Percentiles rank a stretch among this genome's conserved stretches.
Evolutionary conservation across 2,329 filamentous ascomycete genomes (phyloP).

Genomic region (Teratosphaeria gauchensis): DNA sequence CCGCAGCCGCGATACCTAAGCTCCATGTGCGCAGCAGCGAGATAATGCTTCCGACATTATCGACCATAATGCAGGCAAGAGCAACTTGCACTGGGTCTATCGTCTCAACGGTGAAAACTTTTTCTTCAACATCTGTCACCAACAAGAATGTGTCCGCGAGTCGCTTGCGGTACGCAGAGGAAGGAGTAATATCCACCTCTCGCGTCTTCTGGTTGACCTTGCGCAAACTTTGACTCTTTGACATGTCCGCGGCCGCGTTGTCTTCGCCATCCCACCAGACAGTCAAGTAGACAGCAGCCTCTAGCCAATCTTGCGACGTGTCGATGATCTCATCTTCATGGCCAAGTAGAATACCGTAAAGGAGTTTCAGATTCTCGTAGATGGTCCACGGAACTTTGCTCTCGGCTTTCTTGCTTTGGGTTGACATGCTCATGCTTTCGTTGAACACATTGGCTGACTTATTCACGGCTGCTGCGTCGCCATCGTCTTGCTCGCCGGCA

Average conservation of each 20-base stretch:
- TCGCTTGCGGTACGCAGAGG: constrained; percentile 63
- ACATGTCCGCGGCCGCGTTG: constrained; percentile 31
- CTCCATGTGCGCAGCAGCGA: constrained; percentile 72
- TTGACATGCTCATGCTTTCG: constrained; percentile 49
- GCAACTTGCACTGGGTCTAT: constrained; percentile 69
- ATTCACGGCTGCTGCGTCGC: constrained; percentile 25
- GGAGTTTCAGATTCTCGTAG: constrained; percentile 69
- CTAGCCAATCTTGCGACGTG: constrained; percentile 80
- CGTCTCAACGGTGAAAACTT: constrained; percentile 62
- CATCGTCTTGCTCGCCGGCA: constrained; percentile 45
- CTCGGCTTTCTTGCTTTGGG: constrained; percentile 62
- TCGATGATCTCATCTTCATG: constrained; percentile 65
- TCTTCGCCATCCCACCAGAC: constrained; percentile 83
- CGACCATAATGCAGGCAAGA: constrained; percentile 72
- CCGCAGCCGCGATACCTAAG: constrained; percentile 63
- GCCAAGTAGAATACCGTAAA: constrained; percentile 76
- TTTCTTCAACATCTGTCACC: constrained; percentile 56
- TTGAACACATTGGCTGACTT: constrained; percentile 30
- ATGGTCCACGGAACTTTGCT: constrained; percentile 83
- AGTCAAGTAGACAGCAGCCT: constrained; percentile 72
- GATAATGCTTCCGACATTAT: constrained; percentile 67
- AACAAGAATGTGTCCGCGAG: constrained; percentile 60
- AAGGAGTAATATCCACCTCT: constrained; percentile 42
- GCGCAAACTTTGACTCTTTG: constrained; percentile 26
- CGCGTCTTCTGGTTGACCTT: constrained; percentile 31